Base-by-base conservation (phyloP, 805 yeast genomes). In the Yarrowia sp. region DNA sequence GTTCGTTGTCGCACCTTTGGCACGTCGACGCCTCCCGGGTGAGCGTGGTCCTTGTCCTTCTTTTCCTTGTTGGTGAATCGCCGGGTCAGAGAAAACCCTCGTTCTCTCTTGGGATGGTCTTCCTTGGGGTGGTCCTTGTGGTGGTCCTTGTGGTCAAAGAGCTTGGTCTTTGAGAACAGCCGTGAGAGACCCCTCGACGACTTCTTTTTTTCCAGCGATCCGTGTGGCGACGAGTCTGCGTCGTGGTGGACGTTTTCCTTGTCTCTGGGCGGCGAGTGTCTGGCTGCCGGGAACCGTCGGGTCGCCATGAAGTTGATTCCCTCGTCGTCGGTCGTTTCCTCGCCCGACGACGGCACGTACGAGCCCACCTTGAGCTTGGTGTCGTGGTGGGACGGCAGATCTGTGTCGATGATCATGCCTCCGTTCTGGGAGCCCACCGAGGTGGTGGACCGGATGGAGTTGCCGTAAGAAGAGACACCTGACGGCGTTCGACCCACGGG, bases 331-430 rank as follows among this genome's bases (percentile, higher is more conserved):
- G 65, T 59, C 15, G 65, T 59, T 14, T 59, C 65, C 7, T 59
- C 65, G 32, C 65, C 65, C 2, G 65, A 59, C 16, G 65, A 59
- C 12, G 65, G 65, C 42, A 59, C 65, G 65, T 59, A 59, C 35
- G 65, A 59, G 50, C 65, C 52, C 12, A 43, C 52, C 65, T 59
- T 59, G 65, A 59, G 65, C 52, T 45, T 59, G 40, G 16, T 4
- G n/a, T 63, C 67, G 26, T 63, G 56, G 40, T 63, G 67, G 9
- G 67, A 63, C 22, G 67, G 67, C 26, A 63, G 67, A 26, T 63
- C 67, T 38, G 67, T 38, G 67, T 63, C 67, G 38, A 63, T 10
- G 38, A 63, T 63, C 48, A 63, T 43, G 22, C 64, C 64, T 42
- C 50, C 64, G 50, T 58, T 43, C 26, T 38, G 35, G 8, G 65